phyloP scores from a whole-genome alignment of 108 stramenopile genomes.

The Pseudonitzschia pungens region DNA sequence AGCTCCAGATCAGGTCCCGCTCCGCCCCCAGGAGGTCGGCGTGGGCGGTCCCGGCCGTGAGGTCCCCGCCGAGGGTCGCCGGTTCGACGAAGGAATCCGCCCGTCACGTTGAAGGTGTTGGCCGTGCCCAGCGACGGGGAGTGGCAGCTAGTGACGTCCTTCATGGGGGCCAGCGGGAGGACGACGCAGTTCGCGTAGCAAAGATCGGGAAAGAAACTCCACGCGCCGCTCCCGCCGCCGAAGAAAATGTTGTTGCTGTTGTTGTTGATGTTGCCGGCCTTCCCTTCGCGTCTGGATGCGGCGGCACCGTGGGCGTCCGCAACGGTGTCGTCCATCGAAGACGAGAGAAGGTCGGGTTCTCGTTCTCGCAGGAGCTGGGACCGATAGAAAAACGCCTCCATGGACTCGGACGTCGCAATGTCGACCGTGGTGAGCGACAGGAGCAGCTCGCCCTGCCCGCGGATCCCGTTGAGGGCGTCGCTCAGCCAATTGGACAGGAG shows the following conservation, averaged over 20 bases:
- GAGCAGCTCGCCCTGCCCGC: constrained; percentile 71
- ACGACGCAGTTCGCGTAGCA: constrained; percentile 6
- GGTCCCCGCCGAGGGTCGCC: constrained; percentile 7
- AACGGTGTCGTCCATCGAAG: background rate
- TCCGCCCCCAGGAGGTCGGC: constrained; percentile 65
- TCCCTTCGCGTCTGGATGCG: background rate
- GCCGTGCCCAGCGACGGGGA: constrained; percentile 39
- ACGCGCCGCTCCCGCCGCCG: background rate
- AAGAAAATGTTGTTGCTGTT: no score
- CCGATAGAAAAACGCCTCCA: constrained; percentile 83
- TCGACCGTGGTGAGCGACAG: constrained; percentile 21
- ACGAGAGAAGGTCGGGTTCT: background rate
- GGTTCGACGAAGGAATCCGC: constrained; percentile 41
- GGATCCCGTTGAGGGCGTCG: constrained; percentile 74
- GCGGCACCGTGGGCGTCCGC: background rate
- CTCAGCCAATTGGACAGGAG: constrained; percentile 68
- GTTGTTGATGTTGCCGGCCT: background rate
- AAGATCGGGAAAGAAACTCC: constrained; percentile 20
- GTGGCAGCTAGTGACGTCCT: constrained; percentile 4
- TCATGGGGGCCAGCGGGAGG: background rate
- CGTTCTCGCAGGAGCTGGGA: constrained; percentile 26
- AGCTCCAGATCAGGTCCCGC: constrained; percentile 56
- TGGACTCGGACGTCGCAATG: constrained; percentile 58
- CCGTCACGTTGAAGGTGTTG: constrained; percentile 27
- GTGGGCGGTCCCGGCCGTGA: constrained; percentile 25